These are phyloP conservation scores for Mimosa pudica DNA, from an alignment of 306 rosid species.

Conservation along the genomic window DNA sequence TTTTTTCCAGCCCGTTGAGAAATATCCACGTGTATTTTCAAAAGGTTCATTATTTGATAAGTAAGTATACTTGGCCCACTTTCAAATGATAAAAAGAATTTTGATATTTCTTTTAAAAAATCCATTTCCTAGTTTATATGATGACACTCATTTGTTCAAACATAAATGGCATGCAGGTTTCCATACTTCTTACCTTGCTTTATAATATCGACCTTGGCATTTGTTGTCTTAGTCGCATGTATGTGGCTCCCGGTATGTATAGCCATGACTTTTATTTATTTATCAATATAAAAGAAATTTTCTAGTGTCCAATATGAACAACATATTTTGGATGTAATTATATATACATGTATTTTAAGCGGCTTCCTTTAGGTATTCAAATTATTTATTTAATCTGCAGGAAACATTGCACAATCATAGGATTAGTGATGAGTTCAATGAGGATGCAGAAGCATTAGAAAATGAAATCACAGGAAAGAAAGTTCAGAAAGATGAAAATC, in stretches of 20 bases:
- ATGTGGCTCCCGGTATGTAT: slow-evolving; percentile 55
- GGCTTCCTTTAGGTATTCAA: not conserved
- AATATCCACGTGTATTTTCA: not conserved
- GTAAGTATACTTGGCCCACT: not conserved
- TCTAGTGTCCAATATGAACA: no score
- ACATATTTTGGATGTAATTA: not conserved
- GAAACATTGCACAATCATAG: slow-evolving; percentile 80
- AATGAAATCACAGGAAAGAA: slow-evolving; percentile 39
- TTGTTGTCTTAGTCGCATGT: slow-evolving; percentile 30
- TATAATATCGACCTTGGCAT: slow-evolving; percentile 39
- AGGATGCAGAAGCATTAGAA: slow-evolving; percentile 53
- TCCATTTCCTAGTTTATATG: not conserved
- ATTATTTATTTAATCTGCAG: slow-evolving; percentile 39
- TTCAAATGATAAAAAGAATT: not conserved
- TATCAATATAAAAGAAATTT: not conserved
- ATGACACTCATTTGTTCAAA: not conserved
- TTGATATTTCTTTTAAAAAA: not conserved
- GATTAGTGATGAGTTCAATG: slow-evolving; percentile 21
- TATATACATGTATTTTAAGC: not conserved
- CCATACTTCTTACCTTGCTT: slow-evolving; percentile 52
- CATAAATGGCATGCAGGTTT: slow-evolving; percentile 35
- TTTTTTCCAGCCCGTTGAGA: not conserved
- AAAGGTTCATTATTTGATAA: slow-evolving; percentile 1
- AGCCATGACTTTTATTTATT: not conserved
- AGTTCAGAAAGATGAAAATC: slow-evolving; percentile 48